These are phyloP conservation scores for Chara braunii DNA, from an alignment of 139 green algal genomes.

Conservation along the genomic window DNA sequence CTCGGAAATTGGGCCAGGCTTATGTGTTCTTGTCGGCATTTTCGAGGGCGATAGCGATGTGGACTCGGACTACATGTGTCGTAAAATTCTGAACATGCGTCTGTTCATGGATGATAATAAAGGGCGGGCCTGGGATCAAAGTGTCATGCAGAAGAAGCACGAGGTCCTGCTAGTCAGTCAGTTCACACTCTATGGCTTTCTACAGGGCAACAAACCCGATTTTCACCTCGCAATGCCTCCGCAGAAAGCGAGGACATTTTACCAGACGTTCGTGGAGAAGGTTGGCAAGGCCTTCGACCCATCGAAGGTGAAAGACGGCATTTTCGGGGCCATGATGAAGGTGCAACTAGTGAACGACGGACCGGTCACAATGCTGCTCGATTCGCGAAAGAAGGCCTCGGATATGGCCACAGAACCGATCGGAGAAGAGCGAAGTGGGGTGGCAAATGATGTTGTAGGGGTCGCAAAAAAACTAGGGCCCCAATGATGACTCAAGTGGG, in stretches of 20 bases:
- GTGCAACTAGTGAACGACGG: constrained; percentile 58
- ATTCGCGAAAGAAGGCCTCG: constrained; percentile 34
- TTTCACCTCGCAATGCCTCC: constrained; percentile 63
- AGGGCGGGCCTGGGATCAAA: constrained; percentile 50
- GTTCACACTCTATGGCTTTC: constrained; percentile 64
- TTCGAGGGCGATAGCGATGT: constrained; percentile 9
- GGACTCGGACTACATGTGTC: constrained; percentile 32
- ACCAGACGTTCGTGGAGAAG: constrained; percentile 49
- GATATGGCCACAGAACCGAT: too few relatives aligned
- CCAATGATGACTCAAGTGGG: too few relatives aligned
- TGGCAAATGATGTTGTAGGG: too few relatives aligned
- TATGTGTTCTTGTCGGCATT: constrained; percentile 30
- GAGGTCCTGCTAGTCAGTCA: constrained; percentile 63
- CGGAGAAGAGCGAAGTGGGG: too few relatives aligned
- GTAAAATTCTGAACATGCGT: constrained; percentile 52
- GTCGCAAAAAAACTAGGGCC: too few relatives aligned
- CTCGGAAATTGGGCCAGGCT: constrained; percentile 30
- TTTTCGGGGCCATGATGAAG: constrained; percentile 68
- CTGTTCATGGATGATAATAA: constrained; percentile 46
- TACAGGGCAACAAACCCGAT: constrained; percentile 71
- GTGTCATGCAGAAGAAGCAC: background rate
- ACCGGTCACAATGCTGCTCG: constrained; percentile 45
- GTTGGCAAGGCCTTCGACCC: constrained; percentile 43
- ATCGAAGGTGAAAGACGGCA: constrained; percentile 50
- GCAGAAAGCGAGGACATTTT: constrained; percentile 48